Evolutionary conservation across 75 land plant genomes (phyloP).

Genomic region (Gnetum montanum): DNA sequence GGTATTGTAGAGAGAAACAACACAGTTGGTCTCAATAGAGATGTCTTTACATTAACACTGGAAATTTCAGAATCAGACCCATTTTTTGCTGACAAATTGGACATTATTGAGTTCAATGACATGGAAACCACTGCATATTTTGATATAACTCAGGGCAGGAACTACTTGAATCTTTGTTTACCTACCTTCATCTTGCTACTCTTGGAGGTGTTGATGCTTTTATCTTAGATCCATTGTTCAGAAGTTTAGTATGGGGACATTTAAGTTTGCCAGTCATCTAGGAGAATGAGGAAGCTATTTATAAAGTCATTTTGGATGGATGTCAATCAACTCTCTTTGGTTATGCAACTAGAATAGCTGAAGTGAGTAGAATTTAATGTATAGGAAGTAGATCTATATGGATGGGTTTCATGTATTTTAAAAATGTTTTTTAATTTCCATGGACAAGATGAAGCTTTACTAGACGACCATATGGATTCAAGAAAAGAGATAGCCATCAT

Average conservation of each 20-base stretch:
- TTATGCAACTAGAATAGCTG: constrained; percentile 67
- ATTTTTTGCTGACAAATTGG: constrained; percentile 82
- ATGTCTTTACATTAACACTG: constrained; percentile 9
- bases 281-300: constrained; percentile 81
- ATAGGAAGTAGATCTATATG: too few relatives aligned
- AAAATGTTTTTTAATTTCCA: neutral
- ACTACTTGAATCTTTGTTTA: constrained; percentile 68
- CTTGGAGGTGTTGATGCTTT: constrained; percentile 88
- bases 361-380: too few relatives aligned
- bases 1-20: constrained; percentile 66
- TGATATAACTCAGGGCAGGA: constrained; percentile 46
- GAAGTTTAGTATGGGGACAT: constrained; percentile 81
- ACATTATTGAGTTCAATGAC: constrained; percentile 79
- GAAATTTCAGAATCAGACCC: constrained; percentile 78
- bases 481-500: constrained; percentile 60
- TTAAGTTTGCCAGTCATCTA: constrained; percentile 73
- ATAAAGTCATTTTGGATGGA: constrained; percentile 59
- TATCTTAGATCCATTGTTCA: constrained; percentile 76
- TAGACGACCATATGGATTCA: constrained; percentile 26
- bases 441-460: constrained; percentile 57
- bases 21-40: neutral
- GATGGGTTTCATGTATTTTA: too few relatives aligned
- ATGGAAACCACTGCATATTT: constrained; percentile 59
- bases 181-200: constrained; percentile 63
- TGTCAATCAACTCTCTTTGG: constrained; percentile 56